phyloP scores from a whole-genome alignment of 371 early-diverging fungal genomes.

The Conidiobolus incongruus region DNA sequence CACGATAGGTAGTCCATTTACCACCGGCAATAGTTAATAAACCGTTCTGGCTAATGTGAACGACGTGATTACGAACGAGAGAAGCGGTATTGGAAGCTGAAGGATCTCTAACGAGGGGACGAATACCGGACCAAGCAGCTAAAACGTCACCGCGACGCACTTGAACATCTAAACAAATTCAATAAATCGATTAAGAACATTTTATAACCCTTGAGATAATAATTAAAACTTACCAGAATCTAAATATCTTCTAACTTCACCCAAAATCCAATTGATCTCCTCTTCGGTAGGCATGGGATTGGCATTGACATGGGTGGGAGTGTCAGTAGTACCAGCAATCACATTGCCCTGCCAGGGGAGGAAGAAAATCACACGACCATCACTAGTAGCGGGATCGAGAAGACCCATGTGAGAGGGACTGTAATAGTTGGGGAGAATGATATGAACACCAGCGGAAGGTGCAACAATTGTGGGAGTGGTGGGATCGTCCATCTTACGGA shows the following conservation, averaged over 20 bases:
- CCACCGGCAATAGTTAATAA: conserved; percentile 97
- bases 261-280: conserved; percentile 90
- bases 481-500: conserved; percentile 74
- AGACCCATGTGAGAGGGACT: conserved; percentile 92
- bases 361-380: conserved; percentile 97
- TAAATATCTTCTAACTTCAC: conserved; percentile 82
- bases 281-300: conserved; percentile 77
- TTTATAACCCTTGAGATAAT: background rate
- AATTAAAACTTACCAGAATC: conserved; percentile 22
- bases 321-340: conserved; percentile 98
- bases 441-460: conserved; percentile 92
- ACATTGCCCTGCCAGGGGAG: conserved; percentile 96
- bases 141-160: conserved; percentile 89
- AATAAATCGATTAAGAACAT: too few species aligned
- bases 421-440: conserved; percentile 88
- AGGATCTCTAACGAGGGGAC: conserved; percentile 96
- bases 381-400: conserved; percentile 90
- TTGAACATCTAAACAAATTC: conserved; percentile 34
- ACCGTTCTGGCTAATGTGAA: conserved; percentile 61
- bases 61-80: conserved; percentile 93
- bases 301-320: conserved; percentile 50
- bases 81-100: conserved; percentile 73
- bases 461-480: conserved; percentile 63
- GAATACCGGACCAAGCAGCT: conserved; percentile 96
- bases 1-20: conserved; percentile 99